phyloP scores from a whole-genome alignment of 2,329 filamentous ascomycete genomes.

The Phialophora expanda region DNA sequence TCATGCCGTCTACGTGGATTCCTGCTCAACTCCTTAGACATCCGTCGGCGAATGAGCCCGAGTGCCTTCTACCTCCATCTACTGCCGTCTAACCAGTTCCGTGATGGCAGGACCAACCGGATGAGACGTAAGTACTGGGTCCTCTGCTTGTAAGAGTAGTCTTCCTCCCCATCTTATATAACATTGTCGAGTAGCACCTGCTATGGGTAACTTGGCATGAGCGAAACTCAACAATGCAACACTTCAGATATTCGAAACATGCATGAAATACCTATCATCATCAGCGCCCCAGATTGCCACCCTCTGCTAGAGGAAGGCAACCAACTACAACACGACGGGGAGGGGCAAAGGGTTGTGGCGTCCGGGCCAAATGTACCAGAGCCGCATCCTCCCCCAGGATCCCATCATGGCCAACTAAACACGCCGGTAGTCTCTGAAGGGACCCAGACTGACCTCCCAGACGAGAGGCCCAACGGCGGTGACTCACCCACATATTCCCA shows the following conservation, averaged over 20 bases:
- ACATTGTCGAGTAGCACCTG: conserved; percentile 9
- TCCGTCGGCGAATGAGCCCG: conserved; percentile 1
- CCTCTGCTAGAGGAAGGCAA: conserved; percentile 11
- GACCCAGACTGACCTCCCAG: conserved; percentile 25
- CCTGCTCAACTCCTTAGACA: not conserved
- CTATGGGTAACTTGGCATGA: not conserved
- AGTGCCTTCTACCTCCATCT: not conserved
- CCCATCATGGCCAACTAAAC: not conserved
- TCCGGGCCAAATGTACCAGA: not conserved
- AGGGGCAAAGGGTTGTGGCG: not conserved
- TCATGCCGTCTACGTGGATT: not conserved
- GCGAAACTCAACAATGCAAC: conserved; percentile 11
- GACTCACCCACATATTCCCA: conserved; percentile 10
- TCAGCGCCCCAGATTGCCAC: conserved; percentile 29
- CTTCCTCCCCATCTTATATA: conserved; percentile 5
- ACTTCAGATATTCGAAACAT: conserved; percentile 22
- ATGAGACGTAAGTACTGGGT: not conserved
- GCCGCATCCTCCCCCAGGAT: conserved; percentile 1
- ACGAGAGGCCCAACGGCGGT: not conserved
- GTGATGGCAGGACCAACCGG: conserved; percentile 4
- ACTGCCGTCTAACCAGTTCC: conserved; percentile 6
- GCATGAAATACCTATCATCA: conserved; percentile 29
- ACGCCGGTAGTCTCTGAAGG: conserved; percentile 24
- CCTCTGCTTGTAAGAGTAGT: not conserved
- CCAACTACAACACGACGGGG: conserved; percentile 4